A percentile compares a stretch with the other conserved stretches of the same genome.
Conservation (phyloP, 2,329 filamentous ascomycete species). For the Monosporascus sp. region DNA sequence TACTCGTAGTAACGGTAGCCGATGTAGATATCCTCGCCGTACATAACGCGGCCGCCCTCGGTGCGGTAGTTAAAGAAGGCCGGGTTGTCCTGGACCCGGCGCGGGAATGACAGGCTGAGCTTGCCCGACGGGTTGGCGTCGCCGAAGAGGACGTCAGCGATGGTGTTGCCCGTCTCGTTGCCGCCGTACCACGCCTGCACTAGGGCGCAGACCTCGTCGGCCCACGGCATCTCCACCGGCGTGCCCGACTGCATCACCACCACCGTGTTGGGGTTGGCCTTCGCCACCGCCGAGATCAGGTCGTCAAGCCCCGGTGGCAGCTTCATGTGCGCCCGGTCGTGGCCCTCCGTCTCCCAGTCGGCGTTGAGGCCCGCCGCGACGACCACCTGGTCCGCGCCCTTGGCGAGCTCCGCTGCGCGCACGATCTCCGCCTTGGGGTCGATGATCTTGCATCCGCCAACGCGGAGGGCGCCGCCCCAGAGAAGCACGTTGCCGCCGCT, state of each 20-base stretch:
- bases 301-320: constrained; percentile 69
- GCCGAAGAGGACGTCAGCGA: constrained; percentile 73
- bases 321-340: constrained; percentile 73
- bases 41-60: constrained; percentile 66
- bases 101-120: constrained; percentile 68
- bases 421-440: constrained; percentile 55
- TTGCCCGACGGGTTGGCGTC: constrained; percentile 70
- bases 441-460: constrained; percentile 56
- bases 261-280: constrained; percentile 62
- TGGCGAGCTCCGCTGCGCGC: constrained; percentile 62
- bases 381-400: constrained; percentile 69
- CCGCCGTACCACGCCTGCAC: constrained; percentile 82
- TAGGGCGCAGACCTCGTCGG: constrained; percentile 49
- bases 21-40: constrained; percentile 76
- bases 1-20: constrained; percentile 79
- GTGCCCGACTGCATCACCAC: constrained; percentile 76
- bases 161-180: constrained; percentile 78
- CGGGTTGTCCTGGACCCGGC: constrained; percentile 63
- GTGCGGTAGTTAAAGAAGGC: constrained; percentile 69
- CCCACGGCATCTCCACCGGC: constrained; percentile 68
- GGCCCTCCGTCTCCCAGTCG: constrained; percentile 77
- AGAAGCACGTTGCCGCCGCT: constrained; percentile 44
- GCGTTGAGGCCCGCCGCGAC: constrained; percentile 72
- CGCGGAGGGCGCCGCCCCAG: constrained; percentile 55
- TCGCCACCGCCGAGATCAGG: constrained; percentile 61